Conservation (phyloP, 2,329 filamentous ascomycete species). For the Cladosporium velox region DNA sequence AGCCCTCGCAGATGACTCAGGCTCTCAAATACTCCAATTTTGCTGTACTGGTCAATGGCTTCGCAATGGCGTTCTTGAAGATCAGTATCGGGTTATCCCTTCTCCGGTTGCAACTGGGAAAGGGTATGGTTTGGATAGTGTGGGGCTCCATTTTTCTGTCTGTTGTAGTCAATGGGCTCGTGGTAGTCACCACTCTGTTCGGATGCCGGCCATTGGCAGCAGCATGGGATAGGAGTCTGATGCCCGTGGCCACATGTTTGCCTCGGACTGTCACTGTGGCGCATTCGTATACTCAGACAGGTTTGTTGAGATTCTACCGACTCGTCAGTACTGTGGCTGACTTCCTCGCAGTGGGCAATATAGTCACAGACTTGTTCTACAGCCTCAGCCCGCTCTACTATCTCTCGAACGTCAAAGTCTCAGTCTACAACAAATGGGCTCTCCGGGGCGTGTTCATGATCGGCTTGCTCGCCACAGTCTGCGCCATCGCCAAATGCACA, state of each 20-base stretch:
- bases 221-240: background rate
- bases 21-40: slow-evolving; percentile 2
- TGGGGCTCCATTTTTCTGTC: background rate
- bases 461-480: background rate
- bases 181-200: slow-evolving; percentile 1
- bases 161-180: background rate
- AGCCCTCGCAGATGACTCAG: background rate
- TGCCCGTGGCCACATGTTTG: background rate
- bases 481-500: slow-evolving; percentile 12
- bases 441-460: slow-evolving; percentile 8
- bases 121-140: slow-evolving; percentile 4
- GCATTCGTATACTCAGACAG: background rate
- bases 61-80: slow-evolving; percentile 10
- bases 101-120: background rate
- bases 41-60: slow-evolving; percentile 5
- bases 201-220: slow-evolving; percentile 2
- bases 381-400: slow-evolving; percentile 2
- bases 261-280: background rate
- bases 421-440: slow-evolving; percentile 8
- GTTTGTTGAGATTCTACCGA: background rate
- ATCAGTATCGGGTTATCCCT: background rate
- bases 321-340: background rate
- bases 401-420: background rate
- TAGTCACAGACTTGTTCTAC: slow-evolving; percentile 5
- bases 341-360: background rate